Evolutionary conservation across 2,329 filamentous ascomycete species (phyloP).

Genomic region (Anthostomella pinea): DNA sequence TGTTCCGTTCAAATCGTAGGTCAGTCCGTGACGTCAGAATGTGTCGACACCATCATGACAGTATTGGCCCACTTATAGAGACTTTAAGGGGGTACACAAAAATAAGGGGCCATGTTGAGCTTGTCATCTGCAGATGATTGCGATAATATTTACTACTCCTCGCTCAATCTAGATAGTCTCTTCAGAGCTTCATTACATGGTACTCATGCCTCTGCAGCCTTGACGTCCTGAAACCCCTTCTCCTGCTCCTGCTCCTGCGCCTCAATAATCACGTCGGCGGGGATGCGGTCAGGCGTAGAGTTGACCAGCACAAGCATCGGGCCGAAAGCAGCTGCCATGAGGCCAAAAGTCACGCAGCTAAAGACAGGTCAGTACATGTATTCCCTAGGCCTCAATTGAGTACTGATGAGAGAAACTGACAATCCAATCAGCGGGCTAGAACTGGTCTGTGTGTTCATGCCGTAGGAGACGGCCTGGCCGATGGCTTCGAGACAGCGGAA

Average conservation of each 20-base stretch:
- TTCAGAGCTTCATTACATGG: not conserved
- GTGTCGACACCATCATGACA: too few species aligned
- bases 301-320: constrained; percentile 40
- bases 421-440: constrained; percentile 37
- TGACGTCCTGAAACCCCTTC: constrained; percentile 13
- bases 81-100: too few species aligned
- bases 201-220: constrained; percentile 9
- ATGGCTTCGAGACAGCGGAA: constrained; percentile 40
- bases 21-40: too few species aligned
- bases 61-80: too few species aligned
- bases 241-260: constrained; percentile 25
- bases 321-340: constrained; percentile 33
- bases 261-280: constrained; percentile 37
- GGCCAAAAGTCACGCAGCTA: constrained; percentile 38
- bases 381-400: constrained; percentile 1
- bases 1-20: too few species aligned
- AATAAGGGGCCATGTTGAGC: too few species aligned
- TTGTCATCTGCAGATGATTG: too few species aligned
- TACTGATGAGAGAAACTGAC: constrained; percentile 24
- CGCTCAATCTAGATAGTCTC: too few species aligned
- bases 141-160: too few species aligned
- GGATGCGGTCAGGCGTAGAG: constrained; percentile 37
- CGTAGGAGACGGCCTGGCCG: constrained; percentile 39
- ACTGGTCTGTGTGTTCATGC: constrained; percentile 40
- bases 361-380: not conserved